Evolutionary conservation across 139 green algal species (phyloP), one percentile per base, ranked within the genome.

Genomic region (Trebouxia sp.): DNA sequence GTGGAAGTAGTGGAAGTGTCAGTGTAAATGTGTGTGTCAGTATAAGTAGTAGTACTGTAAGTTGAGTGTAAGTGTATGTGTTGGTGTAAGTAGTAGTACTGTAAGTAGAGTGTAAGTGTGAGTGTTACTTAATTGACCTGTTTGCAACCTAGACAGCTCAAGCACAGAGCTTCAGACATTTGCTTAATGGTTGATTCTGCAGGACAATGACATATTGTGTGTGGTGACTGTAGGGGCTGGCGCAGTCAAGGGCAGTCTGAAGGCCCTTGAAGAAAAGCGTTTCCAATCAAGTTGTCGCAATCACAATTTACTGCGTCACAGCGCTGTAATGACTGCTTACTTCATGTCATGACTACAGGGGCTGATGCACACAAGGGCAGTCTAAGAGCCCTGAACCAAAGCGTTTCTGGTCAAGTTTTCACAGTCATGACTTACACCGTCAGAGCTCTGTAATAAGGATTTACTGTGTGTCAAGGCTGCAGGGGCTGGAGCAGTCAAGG

Each of bases 251-350:
- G 82, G 85, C 62, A 81, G 82, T 14, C 83, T 97, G 78, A 81
- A 82, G 22, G 90, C 89, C 10, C 87, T 86, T 97, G 24, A 89
- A 93, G 66, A 89, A 96, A 89, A 89, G 81, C 65, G 69, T 97
- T 24, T 92, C 85, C 37, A 32, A 35, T 22, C 51, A 78, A 35
- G 66, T 75, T 24, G 62, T 56, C 14, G 48, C 75, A 41, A 50
- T 90, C 20, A 79, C 90, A 76, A 50, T 56, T 53, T 74, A 87
- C 47, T 69, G 78, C 0, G 72, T 56, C 42, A 88, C 85, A 42
- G 51, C 91, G 74, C 53, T 93, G 28, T 78, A 84, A 48, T 87
- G 90, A n/a, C n/a, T n/a, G n/a, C n/a, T n/a, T n/a, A n/a, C n/a
- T 81, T n/a, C n/a, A n/a, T n/a, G n/a, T n/a, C n/a, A 83, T 97